Evolutionary conservation across 345 rosid genomes (phyloP), one percentile per base, ranked within the genome.

Genomic region (Physaria fendleri): DNA sequence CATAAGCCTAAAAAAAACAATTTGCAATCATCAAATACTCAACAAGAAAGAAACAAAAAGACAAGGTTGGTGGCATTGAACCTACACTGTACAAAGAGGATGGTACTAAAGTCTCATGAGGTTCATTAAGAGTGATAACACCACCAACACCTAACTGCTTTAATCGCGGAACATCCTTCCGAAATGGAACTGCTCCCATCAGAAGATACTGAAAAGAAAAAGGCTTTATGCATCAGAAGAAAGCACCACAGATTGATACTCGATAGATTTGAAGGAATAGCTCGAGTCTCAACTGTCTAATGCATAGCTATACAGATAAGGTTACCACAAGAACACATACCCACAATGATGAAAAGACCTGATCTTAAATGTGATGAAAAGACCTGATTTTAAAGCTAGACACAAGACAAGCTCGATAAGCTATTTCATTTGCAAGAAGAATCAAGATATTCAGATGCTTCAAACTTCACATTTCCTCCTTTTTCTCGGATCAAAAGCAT

Each of bases 151-250:
- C 92, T 10, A 91, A 55, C 49, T 78, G 60, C 77, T 91, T 85
- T 73, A 91, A 59, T 17, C 82, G 65, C 0, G 77, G 88, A 51
- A 91, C 96, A 54, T 91, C 95, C 62, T 76, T 85, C 18, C 87
- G 92, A 56, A 88, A 91, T 11, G 98, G 98, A 60, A 91, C 95
- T 8, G 95, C 96, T 34, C 95, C 96, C 57, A 91, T 74, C 68
- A 85, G 55, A 53, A 91, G 77, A 73, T 76, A 80, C 96, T 85
- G 77, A 30, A 34, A 12, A 14, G 15, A 16, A 23, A 21, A 23
- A 18, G 2, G 27, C 6, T 44, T 23, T 41, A 27, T 24, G 10
- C 39, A 54, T 43, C 28, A 62, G 18, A 2, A 5, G 12, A 41
- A 42, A 2, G 35, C 4, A 5, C 25, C 10, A 0, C 21, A 15